These are phyloP conservation scores for Gossypium turneri DNA, from an alignment of 345 rosid species.

Conservation along the genomic window DNA sequence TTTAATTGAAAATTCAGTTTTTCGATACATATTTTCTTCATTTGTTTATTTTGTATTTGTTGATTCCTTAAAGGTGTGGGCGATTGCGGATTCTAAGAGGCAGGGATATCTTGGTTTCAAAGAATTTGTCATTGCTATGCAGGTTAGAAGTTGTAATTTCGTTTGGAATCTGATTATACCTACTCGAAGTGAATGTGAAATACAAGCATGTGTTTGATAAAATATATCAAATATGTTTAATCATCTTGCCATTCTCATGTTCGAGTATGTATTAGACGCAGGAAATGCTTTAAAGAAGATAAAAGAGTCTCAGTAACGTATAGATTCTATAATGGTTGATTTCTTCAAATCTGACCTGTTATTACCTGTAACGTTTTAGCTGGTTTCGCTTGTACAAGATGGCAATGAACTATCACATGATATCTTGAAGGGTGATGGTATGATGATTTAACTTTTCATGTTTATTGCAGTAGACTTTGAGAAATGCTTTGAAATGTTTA, in stretches of 20 bases:
- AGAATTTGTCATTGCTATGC: slow-evolving; percentile 64
- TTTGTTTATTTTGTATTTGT: background rate
- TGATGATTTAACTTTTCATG: background rate
- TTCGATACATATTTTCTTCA: background rate
- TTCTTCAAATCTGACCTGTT: slow-evolving; percentile 22
- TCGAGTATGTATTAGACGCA: too few species aligned
- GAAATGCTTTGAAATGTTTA: background rate
- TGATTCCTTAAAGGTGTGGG: slow-evolving; percentile 63
- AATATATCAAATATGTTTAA: background rate
- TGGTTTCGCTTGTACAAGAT: slow-evolving; percentile 64
- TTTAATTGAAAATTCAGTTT: background rate
- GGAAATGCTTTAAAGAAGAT: background rate
- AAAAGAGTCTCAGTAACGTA: background rate
- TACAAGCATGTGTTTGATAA: background rate
- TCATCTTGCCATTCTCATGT: too few species aligned
- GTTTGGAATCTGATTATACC: background rate
- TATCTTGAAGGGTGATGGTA: slow-evolving; percentile 49
- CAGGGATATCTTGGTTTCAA: slow-evolving; percentile 79
- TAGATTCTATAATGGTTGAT: slow-evolving; percentile 7
- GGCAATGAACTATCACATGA: slow-evolving; percentile 65
- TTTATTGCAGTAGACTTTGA: too few species aligned
- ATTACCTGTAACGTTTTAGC: slow-evolving; percentile 39
- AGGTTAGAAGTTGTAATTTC: slow-evolving; percentile 2
- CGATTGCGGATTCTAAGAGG: slow-evolving; percentile 84
- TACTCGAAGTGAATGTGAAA: background rate